Evolutionary conservation across 1,284 basidiomycete genomes (phyloP), one percentile per base, ranked within the genome.

Genomic region (Rhodofomes roseus): DNA sequence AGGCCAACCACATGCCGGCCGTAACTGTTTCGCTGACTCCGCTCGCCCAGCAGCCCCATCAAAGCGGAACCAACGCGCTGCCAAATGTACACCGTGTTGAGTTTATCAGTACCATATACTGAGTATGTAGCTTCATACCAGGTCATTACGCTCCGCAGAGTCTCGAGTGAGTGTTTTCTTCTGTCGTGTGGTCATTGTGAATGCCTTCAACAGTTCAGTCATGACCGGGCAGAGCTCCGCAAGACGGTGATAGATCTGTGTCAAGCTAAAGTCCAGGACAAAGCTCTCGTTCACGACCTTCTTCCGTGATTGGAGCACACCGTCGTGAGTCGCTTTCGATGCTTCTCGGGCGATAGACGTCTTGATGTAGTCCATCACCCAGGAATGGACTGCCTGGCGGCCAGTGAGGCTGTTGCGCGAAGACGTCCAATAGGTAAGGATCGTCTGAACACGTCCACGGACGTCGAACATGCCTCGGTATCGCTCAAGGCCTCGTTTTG

Each of bases 11-110:
- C 48, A 7, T 67, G 63, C 34, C 67, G 66, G 1, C 62, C 44
- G 4, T 66, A 59, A 54, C 70, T 74, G 58, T 77, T 77, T 2
- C 43, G 46, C 29, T 71, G 66, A 55, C 74, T 76, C 18, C 67
- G 70, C 20, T 11, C 41, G 8, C 41, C 41, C 8, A 43, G 41
- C 2, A 43, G 41, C 11, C 5, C 16, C n/a, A 8, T n/a, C 41
- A 43, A 9, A 4, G 41, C 41, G 20, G 18, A 8, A 3, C 41
- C 41, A n/a, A 43, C 41, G 3, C n/a, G 41, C 41, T 43, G n/a
- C n/a, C n/a, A 36, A 12, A 12, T 12, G 12, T 36, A 12, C 34
- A 36, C 12, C 34, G 34, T 12, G 12, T 36, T 36, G 7, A 6
- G 34, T 12, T 36, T 6, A 12, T 36, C 7, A 36, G 12, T 12